These are phyloP conservation scores for Flaveria bidentis DNA, from an alignment of 129 eudicot species.

Conservation along the genomic window DNA sequence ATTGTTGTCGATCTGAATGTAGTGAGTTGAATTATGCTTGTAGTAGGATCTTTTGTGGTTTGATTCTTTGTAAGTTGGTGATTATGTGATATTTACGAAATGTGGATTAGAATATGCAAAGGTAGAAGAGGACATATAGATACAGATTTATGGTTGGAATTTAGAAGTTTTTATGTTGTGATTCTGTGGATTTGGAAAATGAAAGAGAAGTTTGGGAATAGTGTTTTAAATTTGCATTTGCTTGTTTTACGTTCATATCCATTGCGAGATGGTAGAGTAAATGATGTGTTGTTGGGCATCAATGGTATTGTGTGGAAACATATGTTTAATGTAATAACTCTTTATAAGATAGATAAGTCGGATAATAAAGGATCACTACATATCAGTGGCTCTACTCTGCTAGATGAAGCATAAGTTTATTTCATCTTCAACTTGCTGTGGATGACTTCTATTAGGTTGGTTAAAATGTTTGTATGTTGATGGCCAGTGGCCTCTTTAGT, in stretches of 20 bases:
- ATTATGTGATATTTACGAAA: neutral
- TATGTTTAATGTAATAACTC: too few species aligned
- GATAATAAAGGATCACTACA: neutral
- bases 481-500: neutral
- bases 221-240: neutral
- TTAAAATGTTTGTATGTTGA: neutral
- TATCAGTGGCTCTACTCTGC: neutral
- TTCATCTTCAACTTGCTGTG: neutral
- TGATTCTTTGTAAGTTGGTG: neutral
- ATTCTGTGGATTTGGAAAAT: neutral
- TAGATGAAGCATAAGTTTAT: too few species aligned
- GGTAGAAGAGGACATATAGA: neutral
- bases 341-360: too few species aligned
- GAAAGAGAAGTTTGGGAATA: neutral
- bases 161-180: neutral
- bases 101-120: neutral
- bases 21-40: neutral
- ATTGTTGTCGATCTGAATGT: constrained; percentile 5
- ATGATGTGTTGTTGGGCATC: too few species aligned
- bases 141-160: neutral
- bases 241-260: neutral
- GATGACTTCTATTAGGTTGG: neutral
- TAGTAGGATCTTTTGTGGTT: neutral
- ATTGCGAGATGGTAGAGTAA: too few species aligned
- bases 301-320: too few species aligned